Base-by-base conservation (phyloP, 768 basidiomycete species). In the Boletus rubescentipes region DNA sequence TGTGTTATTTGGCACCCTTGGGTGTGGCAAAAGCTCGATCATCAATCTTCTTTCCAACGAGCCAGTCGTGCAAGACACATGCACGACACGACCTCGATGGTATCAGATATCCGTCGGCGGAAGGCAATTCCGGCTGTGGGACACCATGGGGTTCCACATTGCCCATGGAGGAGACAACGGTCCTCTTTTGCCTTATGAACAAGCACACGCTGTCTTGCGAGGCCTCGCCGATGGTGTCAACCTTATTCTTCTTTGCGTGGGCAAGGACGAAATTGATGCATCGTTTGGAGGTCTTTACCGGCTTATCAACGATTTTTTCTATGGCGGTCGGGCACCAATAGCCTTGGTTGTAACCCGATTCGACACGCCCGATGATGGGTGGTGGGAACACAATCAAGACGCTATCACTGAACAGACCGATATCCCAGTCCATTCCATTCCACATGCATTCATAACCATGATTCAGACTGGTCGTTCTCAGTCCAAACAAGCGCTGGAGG, bases 231-330 rank as follows among this genome's bases (percentile, higher is more conserved):
- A 53, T 16, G 72, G 76, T 10, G 60, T 65, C 26, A 26, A 26
- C 26, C 26, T 26, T 6, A 26, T 26, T 26, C 26, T 26, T 26
- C 26, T 26, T 6, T 26, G 26, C 6, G 6, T 6, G 6, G 4
- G 26, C 26, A 26, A 26, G 26, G 26, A 26, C 26, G 26, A 26
- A 26, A 26, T 26, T 6, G 3, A 4, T 6, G 26, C 26, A 16
- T 52, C 65, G 2, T 55, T 64, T 5, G 47, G 62, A 29, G 60
- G 63, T 46, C 73, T 74, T 46, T 74, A 68, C 60, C 57, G 51
- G 38, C 31, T 74, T 5, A 66, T 74, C 55, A 54, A 60, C 31
- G 55, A 74, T 9, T 62, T 73, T 23, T 68, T 26, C 26, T 26
- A 26, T 6, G 3, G 26, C 6, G 26, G 26, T 26, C 26, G 26